These are phyloP conservation scores for Citeromyces matritensis DNA, from an alignment of 805 yeast genomes.

Conservation along the genomic window DNA sequence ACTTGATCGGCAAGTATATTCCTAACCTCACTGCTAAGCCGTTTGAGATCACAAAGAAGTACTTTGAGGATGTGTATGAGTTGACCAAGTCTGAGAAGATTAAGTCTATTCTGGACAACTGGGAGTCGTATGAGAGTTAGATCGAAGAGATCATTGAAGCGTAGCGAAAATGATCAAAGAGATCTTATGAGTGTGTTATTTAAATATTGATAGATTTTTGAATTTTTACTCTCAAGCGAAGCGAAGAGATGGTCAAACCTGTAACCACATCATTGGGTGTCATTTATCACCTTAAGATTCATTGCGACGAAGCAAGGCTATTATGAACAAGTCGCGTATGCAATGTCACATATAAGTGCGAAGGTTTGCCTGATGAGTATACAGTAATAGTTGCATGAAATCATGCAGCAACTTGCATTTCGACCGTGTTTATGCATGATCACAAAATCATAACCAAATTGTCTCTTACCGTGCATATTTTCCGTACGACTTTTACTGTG, in stretches of 20 bases:
- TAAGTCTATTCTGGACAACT: conserved; percentile 80
- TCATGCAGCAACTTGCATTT: no score
- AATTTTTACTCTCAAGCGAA: background rate
- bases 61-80: conserved; percentile 89
- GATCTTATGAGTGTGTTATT: background rate
- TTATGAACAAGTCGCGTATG: no score
- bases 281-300: background rate
- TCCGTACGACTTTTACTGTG: no score
- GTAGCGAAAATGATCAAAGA: no score
- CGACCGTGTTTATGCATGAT: no score
- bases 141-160: conserved; percentile 1
- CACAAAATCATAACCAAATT: no score
- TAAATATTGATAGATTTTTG: conserved; percentile 1
- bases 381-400: no score
- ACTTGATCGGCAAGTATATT: conserved; percentile 87
- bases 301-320: background rate
- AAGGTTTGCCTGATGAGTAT: no score
- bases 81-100: conserved; percentile 87
- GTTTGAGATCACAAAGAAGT: conserved; percentile 88
- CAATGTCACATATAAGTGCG: no score
- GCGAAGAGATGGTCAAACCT: background rate
- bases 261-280: background rate
- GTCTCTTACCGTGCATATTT: no score
- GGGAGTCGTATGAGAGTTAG: conserved; percentile 71
- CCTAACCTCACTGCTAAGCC: conserved; percentile 99